Evolutionary conservation across 2,329 filamentous ascomycete genomes (phyloP).

Genomic region (Fusarium piperis): DNA sequence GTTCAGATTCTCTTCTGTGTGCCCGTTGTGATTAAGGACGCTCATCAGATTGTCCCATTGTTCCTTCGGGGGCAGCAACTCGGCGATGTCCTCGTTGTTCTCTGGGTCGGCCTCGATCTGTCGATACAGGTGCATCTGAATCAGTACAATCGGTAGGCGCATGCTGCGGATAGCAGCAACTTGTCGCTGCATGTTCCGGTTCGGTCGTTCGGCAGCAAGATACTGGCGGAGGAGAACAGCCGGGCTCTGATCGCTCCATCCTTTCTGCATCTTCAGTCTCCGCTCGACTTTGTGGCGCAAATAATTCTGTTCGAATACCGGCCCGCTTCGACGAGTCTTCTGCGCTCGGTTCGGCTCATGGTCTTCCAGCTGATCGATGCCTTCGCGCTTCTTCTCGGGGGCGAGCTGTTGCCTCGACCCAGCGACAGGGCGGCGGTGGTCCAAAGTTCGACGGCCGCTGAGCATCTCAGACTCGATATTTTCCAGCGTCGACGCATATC

Average conservation of each 20-base stretch:
- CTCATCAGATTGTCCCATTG: slow-evolving; percentile 38
- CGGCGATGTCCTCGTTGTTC: slow-evolving; percentile 25
- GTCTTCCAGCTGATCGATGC: not conserved
- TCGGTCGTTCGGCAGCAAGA: slow-evolving; percentile 12
- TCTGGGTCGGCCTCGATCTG: slow-evolving; percentile 25
- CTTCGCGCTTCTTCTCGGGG: slow-evolving; percentile 15
- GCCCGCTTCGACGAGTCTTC: not conserved
- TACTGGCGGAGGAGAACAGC: slow-evolving; percentile 39
- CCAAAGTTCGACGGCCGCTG: not conserved
- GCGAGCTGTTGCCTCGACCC: slow-evolving; percentile 15
- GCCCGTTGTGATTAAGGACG: slow-evolving; percentile 29
- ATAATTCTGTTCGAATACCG: not conserved
- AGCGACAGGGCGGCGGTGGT: not conserved
- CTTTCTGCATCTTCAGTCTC: slow-evolving; percentile 29
- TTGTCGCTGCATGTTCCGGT: slow-evolving; percentile 20
- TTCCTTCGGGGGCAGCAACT: slow-evolving; percentile 38
- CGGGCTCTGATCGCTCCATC: slow-evolving; percentile 37
- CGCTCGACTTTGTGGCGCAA: slow-evolving; percentile 30
- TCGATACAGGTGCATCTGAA: slow-evolving; percentile 46
- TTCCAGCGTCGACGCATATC: slow-evolving; percentile 17
- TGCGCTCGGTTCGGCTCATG: not conserved
- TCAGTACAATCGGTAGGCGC: slow-evolving; percentile 44
- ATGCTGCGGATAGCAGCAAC: slow-evolving; percentile 40
- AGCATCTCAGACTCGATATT: slow-evolving; percentile 13
- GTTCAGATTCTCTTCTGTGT: slow-evolving; percentile 34